Evolutionary conservation across 768 basidiomycete genomes (phyloP).

Genomic region (Lentinula boryana): DNA sequence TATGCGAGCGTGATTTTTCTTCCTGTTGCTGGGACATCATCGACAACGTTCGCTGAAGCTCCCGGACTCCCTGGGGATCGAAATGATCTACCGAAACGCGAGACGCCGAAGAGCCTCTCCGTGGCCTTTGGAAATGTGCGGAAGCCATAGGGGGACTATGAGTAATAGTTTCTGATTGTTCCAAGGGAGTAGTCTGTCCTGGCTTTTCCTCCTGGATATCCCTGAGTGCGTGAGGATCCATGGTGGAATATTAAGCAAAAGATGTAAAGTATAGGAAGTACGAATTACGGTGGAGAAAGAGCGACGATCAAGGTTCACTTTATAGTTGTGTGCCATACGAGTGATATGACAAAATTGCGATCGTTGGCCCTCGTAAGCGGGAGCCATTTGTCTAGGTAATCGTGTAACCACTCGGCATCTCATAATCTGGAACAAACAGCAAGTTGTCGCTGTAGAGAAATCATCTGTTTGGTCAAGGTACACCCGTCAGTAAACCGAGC

Average conservation of each 20-base stretch:
- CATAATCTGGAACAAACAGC: not conserved
- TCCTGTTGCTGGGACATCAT: constrained; percentile 14
- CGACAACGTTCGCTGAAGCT: constrained; percentile 32
- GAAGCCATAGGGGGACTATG: not conserved
- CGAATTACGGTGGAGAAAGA: not conserved
- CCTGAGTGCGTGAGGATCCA: not conserved
- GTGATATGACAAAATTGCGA: not conserved
- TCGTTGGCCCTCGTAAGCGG: not conserved
- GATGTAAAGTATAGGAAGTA: not conserved
- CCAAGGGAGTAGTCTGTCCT: not conserved
- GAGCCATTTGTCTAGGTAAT: not conserved
- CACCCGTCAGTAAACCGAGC: not conserved
- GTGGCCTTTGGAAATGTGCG: not conserved
- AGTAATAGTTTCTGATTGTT: not conserved
- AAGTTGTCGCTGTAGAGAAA: not conserved
- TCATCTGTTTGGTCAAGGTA: not conserved
- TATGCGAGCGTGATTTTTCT: not conserved
- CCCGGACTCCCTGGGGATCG: constrained; percentile 43
- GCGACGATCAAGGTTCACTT: not conserved
- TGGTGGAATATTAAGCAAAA: not conserved
- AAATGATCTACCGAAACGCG: constrained; percentile 43
- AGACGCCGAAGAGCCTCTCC: constrained; percentile 16
- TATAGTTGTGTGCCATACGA: not conserved
- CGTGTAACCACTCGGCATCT: not conserved
- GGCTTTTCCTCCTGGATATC: constrained; percentile 4